These are phyloP conservation scores for Aspergillus nomiae DNA, from an alignment of 2,329 filamentous ascomycete species.

Conservation along the genomic window DNA sequence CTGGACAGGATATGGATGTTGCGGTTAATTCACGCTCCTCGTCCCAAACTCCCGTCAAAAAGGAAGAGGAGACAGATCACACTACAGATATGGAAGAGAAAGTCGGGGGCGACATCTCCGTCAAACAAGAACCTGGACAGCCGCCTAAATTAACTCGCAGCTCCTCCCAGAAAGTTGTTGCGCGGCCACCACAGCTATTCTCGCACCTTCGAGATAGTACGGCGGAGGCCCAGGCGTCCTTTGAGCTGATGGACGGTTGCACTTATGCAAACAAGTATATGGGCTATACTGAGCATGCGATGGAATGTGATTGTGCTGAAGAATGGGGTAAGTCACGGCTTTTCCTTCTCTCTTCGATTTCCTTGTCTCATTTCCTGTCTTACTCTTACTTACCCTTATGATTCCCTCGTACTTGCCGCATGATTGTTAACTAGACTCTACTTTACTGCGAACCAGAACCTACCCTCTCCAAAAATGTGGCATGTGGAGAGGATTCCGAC, in stretches of 20 bases:
- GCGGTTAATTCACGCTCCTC: slow-evolving; percentile 26
- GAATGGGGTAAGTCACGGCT: slow-evolving; percentile 77
- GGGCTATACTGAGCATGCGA: slow-evolving; percentile 85
- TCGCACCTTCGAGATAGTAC: slow-evolving; percentile 77
- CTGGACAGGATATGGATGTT: slow-evolving; percentile 18
- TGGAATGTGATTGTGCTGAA: slow-evolving; percentile 93
- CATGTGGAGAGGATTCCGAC: slow-evolving; percentile 93
- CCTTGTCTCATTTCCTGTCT: neutral
- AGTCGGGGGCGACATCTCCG: slow-evolving; percentile 28
- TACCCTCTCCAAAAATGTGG: slow-evolving; percentile 64
- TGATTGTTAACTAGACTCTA: neutral
- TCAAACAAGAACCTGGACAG: slow-evolving; percentile 58
- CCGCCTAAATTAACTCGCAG: slow-evolving; percentile 73
- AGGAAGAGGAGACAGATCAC: slow-evolving; percentile 29
- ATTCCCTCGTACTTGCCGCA: neutral
- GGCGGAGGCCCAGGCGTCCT: slow-evolving; percentile 71
- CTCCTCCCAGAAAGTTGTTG: slow-evolving; percentile 68
- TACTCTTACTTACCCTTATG: neutral
- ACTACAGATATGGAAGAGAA: slow-evolving; percentile 18
- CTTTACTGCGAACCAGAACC: slow-evolving; percentile 45
- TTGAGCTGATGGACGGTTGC: slow-evolving; percentile 81
- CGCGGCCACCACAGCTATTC: slow-evolving; percentile 68
- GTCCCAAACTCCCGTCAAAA: slow-evolving; percentile 30
- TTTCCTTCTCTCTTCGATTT: slow-evolving; percentile 26
- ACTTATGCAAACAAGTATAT: slow-evolving; percentile 90